Percentiles rank a stretch among this genome's conserved stretches.
phyloP scores from a whole-genome alignment of 2,329 filamentous ascomycete species.

The Hypocreales sp. region DNA sequence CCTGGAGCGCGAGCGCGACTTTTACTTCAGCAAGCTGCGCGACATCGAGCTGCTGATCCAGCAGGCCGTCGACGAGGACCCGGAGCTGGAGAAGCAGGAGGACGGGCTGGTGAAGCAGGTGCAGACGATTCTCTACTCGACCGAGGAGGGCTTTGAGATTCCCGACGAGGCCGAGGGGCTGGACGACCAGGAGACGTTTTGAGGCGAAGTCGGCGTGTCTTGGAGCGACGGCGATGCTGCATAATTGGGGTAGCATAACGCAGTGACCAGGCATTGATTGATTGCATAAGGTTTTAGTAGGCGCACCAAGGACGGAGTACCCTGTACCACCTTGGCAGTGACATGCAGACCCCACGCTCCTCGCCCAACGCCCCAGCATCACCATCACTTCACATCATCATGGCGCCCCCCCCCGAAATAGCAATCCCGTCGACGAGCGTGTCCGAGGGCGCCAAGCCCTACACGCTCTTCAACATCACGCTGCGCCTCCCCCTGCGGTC shows the following conservation, averaged over 20 bases:
- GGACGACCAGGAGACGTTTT: conserved; percentile 73
- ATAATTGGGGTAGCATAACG: too few species aligned
- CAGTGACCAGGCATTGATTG: too few species aligned
- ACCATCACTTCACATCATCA: too few species aligned
- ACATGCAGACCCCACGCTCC: too few species aligned
- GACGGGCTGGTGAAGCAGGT: conserved; percentile 88
- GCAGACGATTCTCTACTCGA: conserved; percentile 92
- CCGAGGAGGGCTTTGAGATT: conserved; percentile 86
- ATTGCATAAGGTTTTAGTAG: too few species aligned
- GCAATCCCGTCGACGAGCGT: conserved; percentile 51
- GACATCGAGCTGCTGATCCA: conserved; percentile 95
- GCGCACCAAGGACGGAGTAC: too few species aligned
- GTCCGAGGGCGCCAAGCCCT: conserved; percentile 45
- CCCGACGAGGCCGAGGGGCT: conserved; percentile 59
- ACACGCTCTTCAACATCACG: conserved; percentile 65
- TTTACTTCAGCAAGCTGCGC: conserved; percentile 97
- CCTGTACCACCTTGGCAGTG: too few species aligned
- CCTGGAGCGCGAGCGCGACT: conserved; percentile 90
- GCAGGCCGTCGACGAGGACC: conserved; percentile 81
- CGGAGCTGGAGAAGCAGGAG: conserved; percentile 87
- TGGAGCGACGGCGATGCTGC: too few species aligned
- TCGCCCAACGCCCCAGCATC: too few species aligned
- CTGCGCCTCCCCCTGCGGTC: conserved; percentile 63
- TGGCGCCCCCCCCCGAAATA: conserved; percentile 52
- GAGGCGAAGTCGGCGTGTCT: conserved; percentile 5